Evolutionary conservation across 345 rosid species (phyloP).

Genomic region (Gossypium ekmanianum): DNA sequence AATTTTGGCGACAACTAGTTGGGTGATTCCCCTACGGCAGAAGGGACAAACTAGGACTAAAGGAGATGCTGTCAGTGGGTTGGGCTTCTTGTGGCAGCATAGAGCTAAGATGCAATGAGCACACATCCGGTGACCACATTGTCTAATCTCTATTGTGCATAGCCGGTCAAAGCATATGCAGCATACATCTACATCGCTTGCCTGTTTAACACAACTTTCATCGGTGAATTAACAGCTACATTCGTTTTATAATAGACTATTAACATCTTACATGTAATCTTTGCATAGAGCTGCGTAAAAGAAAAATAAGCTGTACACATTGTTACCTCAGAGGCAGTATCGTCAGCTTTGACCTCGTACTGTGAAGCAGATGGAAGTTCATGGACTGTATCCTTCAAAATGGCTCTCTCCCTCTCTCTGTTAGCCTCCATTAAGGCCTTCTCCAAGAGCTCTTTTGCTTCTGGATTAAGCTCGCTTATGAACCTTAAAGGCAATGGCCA

Average conservation of each 20-base stretch:
- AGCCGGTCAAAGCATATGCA: slow-evolving; percentile 37
- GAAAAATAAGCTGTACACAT: background rate
- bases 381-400: slow-evolving; percentile 29
- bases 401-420: slow-evolving; percentile 43
- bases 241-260: background rate
- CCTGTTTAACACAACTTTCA: slow-evolving; percentile 19
- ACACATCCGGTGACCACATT: slow-evolving; percentile 33
- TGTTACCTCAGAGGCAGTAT: slow-evolving; percentile 37
- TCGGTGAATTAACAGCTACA: background rate
- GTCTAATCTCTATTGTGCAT: slow-evolving; percentile 31
- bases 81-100: slow-evolving; percentile 35
- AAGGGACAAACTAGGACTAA: slow-evolving; percentile 29
- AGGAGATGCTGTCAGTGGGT: slow-evolving; percentile 13
- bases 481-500: slow-evolving; percentile 98
- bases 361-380: slow-evolving; percentile 31
- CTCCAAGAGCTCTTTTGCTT: slow-evolving; percentile 76
- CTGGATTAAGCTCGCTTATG: slow-evolving; percentile 84
- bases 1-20: slow-evolving; percentile 20
- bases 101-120: slow-evolving; percentile 33
- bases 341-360: slow-evolving; percentile 25
- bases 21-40: slow-evolving; percentile 24
- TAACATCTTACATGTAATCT: background rate
- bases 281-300: background rate
- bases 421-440: slow-evolving; percentile 79
- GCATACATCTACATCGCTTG: slow-evolving; percentile 23